Evolutionary conservation across 164 flowering plant species (phyloP).

Genomic region (Chimonanthus praecox): DNA sequence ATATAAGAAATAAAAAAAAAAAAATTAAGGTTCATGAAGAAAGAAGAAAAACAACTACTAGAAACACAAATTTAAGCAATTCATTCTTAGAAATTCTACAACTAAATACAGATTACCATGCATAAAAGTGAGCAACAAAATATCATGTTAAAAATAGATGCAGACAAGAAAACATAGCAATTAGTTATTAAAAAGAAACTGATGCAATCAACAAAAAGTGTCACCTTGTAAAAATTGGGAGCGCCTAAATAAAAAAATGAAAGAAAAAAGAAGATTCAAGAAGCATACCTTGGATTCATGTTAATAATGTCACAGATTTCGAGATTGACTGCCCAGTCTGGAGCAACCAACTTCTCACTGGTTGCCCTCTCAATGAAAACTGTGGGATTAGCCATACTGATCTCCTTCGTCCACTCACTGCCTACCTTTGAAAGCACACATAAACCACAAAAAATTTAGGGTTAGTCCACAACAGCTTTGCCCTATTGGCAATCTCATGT

Average conservation of each 20-base stretch:
- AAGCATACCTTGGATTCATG: constrained; percentile 58
- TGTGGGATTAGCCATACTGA: constrained; percentile 47
- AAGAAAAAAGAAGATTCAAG: background rate
- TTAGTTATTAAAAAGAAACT: too few species aligned
- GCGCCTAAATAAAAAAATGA: background rate
- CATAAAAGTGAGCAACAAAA: background rate
- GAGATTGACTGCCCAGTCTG: constrained; percentile 74
- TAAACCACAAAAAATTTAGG: background rate
- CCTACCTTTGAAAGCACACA: background rate
- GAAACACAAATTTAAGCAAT: background rate
- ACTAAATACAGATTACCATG: background rate
- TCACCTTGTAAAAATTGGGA: too few species aligned
- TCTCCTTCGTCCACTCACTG: background rate
- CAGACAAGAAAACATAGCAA: too few species aligned
- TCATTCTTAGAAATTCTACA: background rate
- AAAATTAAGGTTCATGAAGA: background rate
- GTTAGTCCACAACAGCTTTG: background rate
- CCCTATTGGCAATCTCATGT: background rate
- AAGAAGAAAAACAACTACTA: background rate
- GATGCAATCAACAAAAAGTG: too few species aligned
- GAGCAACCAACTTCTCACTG: constrained; percentile 61
- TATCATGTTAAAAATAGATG: too few species aligned
- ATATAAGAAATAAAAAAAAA: background rate
- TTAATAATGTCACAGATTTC: constrained; percentile 72
- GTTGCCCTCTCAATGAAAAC: constrained; percentile 65